phyloP scores from a whole-genome alignment of 129 eudicot genomes.

The Deinandra increscens region DNA sequence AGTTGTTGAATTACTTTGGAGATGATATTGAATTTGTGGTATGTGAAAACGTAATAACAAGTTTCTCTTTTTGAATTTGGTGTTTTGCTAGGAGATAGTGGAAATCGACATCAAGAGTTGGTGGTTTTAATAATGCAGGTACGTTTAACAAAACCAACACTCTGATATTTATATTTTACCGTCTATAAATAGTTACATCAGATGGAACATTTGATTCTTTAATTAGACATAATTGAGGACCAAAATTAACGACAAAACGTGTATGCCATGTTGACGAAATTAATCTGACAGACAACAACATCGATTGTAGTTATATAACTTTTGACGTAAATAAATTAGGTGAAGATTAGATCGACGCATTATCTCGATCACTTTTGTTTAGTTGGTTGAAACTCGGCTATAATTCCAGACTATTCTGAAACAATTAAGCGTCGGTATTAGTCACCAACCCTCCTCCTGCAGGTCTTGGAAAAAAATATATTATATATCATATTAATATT shows the following conservation, averaged over 20 bases:
- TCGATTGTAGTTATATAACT: constrained; percentile 12
- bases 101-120: constrained; percentile 21
- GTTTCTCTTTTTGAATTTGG: constrained; percentile 12
- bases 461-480: too few species aligned
- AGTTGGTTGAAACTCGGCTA: constrained; percentile 28
- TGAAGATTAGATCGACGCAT: constrained; percentile 26
- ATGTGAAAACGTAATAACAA: neutral
- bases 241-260: neutral
- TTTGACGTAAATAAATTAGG: constrained; percentile 28
- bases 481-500: too few species aligned
- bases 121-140: neutral
- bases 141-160: neutral
- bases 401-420: neutral
- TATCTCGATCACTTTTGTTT: neutral
- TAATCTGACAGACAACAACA: constrained; percentile 18
- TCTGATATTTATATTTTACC: neutral
- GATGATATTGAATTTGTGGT: constrained; percentile 2
- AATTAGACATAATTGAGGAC: too few species aligned
- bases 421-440: too few species aligned
- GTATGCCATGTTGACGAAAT: neutral
- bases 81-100: neutral
- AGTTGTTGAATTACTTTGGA: neutral
- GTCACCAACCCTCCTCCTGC: too few species aligned
- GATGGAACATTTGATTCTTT: too few species aligned
- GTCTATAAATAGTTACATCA: neutral